Conservation (phyloP, 306 rosid species). For the Adenanthera pavonina region DNA sequence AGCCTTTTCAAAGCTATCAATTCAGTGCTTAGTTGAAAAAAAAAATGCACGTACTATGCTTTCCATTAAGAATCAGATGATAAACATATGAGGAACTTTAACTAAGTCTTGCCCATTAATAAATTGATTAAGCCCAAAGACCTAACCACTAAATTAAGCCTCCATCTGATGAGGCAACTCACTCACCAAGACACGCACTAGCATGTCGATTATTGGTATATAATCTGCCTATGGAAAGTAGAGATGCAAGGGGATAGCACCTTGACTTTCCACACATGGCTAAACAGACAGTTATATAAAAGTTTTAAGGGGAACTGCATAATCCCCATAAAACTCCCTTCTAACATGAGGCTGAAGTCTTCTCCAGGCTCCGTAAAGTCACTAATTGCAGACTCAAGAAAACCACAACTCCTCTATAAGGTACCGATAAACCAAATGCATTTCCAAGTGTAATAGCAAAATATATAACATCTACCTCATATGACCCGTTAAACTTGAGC, state of each 20-base stretch:
- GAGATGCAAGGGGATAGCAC: slow-evolving; percentile 9
- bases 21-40: not conserved
- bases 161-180: slow-evolving; percentile 6
- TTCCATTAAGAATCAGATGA: not conserved
- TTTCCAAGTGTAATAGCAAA: slow-evolving; percentile 11
- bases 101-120: not conserved
- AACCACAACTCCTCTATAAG: not conserved
- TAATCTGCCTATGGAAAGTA: not conserved
- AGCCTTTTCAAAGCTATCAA: not conserved
- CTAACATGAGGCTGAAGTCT: not conserved
- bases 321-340: not conserved
- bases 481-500: slow-evolving; percentile 37
- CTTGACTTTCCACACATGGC: slow-evolving; percentile 4
- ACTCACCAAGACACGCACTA: not conserved
- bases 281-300: slow-evolving; percentile 17
- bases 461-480: slow-evolving; percentile 49
- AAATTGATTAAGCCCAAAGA: not conserved
- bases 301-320: not conserved
- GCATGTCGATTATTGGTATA: not conserved
- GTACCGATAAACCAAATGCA: not conserved
- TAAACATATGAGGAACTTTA: not conserved
- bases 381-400: not conserved
- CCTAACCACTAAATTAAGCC: not conserved
- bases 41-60: not conserved
- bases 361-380: not conserved